Percentiles rank a stretch among this genome's conserved stretches.
These are phyloP conservation scores for Neopestalotiopsis sp. DNA, from an alignment of 2,329 filamentous ascomycete species.

Conservation along the genomic window DNA sequence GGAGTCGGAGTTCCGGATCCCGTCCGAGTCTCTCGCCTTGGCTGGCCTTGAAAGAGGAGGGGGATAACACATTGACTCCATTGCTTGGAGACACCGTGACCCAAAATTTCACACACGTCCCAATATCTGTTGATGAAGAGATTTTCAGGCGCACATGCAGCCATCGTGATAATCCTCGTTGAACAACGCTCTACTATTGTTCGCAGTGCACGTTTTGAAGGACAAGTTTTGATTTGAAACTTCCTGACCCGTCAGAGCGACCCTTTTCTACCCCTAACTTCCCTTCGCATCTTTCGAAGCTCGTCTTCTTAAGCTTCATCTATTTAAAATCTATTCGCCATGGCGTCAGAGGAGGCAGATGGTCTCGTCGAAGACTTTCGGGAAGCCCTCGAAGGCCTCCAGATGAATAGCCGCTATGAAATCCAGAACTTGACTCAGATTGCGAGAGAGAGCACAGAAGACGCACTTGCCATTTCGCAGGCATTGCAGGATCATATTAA, in stretches of 20 bases:
- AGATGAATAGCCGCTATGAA: constrained; percentile 88
- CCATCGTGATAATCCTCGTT: constrained; percentile 22
- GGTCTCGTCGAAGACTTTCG: constrained; percentile 96
- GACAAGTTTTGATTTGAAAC: constrained; percentile 9
- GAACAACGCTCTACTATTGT: constrained; percentile 20
- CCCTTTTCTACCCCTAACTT: background rate
- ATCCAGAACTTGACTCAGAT: constrained; percentile 98
- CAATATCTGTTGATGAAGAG: constrained; percentile 22
- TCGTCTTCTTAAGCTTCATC: background rate
- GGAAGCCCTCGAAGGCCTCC: constrained; percentile 89
- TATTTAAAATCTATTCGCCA: constrained; percentile 29
- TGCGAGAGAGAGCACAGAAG: constrained; percentile 94
- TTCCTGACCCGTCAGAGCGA: background rate
- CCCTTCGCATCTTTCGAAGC: constrained; percentile 10
- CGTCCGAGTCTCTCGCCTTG: background rate
- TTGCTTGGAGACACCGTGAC: background rate
- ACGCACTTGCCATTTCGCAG: constrained; percentile 90
- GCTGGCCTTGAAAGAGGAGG: constrained; percentile 1
- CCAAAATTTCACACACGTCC: constrained; percentile 19
- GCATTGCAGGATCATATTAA: constrained; percentile 92
- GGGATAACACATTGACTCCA: constrained; percentile 4
- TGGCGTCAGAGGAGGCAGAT: constrained; percentile 65
- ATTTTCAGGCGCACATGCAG: constrained; percentile 18
- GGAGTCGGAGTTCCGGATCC: background rate
- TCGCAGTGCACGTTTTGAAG: constrained; percentile 21